These are phyloP conservation scores for Fagopyrum tataricum DNA, from an alignment of 148 eudicot genomes.

Conservation along the genomic window DNA sequence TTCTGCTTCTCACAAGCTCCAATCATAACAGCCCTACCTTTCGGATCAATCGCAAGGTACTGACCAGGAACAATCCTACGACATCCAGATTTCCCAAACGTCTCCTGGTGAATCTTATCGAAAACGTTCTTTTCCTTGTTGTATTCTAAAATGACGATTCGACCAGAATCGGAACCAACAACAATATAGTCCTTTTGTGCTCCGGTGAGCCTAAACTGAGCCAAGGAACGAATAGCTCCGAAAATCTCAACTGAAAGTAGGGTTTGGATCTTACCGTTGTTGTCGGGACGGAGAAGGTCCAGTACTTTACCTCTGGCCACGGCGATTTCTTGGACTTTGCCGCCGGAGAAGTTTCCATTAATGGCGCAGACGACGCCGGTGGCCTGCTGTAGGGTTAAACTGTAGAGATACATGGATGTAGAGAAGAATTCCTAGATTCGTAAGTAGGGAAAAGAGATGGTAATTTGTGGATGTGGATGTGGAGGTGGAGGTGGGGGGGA, in stretches of 20 bases:
- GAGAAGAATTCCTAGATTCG: slow-evolving; percentile 4
- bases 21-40: slow-evolving; percentile 94
- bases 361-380: slow-evolving; percentile 79
- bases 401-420: slow-evolving; percentile 74
- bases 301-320: slow-evolving; percentile 83
- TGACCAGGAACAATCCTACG: slow-evolving; percentile 93
- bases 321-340: slow-evolving; percentile 66
- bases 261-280: slow-evolving; percentile 86
- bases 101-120: slow-evolving; percentile 84
- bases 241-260: slow-evolving; percentile 80
- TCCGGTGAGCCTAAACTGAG: slow-evolving; percentile 83
- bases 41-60: slow-evolving; percentile 80
- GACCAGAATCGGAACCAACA: slow-evolving; percentile 90
- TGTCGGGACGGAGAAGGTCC: slow-evolving; percentile 87
- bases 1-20: slow-evolving; percentile 97
- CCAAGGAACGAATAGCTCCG: slow-evolving; percentile 76
- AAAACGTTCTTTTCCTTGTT: slow-evolving; percentile 70
- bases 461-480: background rate
- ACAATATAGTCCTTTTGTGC: slow-evolving; percentile 87
- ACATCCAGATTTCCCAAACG: slow-evolving; percentile 90
- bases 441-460: background rate
- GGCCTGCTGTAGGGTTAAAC: slow-evolving; percentile 73
- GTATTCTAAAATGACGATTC: slow-evolving; percentile 77
- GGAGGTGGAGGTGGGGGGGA: background rate
- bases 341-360: slow-evolving; percentile 87